phyloP scores from a whole-genome alignment of 768 basidiomycete species.

The Lanmaoa pseudosensibilis region DNA sequence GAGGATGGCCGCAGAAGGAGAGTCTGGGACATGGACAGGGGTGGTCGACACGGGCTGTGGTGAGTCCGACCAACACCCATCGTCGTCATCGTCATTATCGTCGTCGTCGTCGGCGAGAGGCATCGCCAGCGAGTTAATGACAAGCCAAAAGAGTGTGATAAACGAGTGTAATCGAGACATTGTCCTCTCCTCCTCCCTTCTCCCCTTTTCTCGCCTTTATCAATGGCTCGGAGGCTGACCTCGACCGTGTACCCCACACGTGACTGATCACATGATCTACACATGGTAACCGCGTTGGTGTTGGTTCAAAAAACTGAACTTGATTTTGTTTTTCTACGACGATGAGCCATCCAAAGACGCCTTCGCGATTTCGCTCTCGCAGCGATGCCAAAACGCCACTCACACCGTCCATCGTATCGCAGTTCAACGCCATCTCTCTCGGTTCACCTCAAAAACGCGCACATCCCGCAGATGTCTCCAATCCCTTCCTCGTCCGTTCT shows the following conservation, averaged over 20 bases:
- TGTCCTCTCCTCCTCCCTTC: not conserved
- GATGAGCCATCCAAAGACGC: conserved; percentile 44
- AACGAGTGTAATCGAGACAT: conserved; percentile 24
- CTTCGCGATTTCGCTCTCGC: conserved; percentile 46
- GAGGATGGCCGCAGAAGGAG: conserved; percentile 9
- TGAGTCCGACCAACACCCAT: not conserved
- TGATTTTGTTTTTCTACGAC: not conserved
- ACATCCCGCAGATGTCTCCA: conserved; percentile 50
- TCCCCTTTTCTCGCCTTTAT: conserved; percentile 1
- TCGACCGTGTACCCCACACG: conserved; percentile 5
- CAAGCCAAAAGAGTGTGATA: conserved; percentile 14
- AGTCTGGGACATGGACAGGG: not conserved
- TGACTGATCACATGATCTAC: conserved; percentile 21
- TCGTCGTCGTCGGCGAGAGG: conserved; percentile 15
- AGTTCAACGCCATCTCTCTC: conserved; percentile 39
- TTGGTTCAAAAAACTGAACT: conserved; percentile 9
- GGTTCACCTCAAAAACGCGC: conserved; percentile 32
- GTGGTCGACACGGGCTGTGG: not conserved
- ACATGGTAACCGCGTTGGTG: conserved; percentile 4
- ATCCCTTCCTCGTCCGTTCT: conserved; percentile 61
- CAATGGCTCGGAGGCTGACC: conserved; percentile 23
- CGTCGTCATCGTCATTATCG: not conserved
- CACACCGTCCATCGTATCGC: conserved; percentile 43
- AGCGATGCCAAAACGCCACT: conserved; percentile 52
- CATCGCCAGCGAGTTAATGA: not conserved